These are phyloP conservation scores for Trypanosoma caninum DNA, from an alignment of 208 protist species.

Conservation along the genomic window DNA sequence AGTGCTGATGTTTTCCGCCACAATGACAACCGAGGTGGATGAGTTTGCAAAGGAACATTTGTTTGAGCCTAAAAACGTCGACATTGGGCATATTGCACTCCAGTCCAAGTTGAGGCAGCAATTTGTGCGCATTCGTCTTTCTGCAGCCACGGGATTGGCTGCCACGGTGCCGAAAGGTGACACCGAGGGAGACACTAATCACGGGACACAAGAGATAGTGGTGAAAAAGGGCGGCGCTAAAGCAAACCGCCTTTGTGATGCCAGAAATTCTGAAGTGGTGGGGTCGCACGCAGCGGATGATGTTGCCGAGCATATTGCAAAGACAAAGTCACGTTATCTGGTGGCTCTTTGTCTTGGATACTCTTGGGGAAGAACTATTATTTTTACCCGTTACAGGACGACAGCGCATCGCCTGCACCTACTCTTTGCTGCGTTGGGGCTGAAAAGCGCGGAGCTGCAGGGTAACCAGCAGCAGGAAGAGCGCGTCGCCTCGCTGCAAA, in stretches of 20 bases:
- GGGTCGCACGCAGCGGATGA: constrained; percentile 3
- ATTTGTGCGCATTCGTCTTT: constrained; percentile 73
- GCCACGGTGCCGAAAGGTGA: background rate
- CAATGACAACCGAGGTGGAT: constrained; percentile 89
- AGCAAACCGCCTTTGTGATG: constrained; percentile 45
- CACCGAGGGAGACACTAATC: background rate
- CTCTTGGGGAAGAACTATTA: constrained; percentile 72
- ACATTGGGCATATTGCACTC: constrained; percentile 88
- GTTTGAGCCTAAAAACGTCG: constrained; percentile 81
- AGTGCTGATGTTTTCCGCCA: constrained; percentile 87
- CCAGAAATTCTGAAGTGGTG: constrained; percentile 15
- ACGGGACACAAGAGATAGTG: too few relatives aligned
- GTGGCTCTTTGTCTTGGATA: constrained; percentile 79
- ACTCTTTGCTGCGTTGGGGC: constrained; percentile 69
- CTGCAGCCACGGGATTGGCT: background rate
- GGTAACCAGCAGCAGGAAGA: constrained; percentile 86
- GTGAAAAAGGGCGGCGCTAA: constrained; percentile 67
- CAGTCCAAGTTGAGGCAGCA: constrained; percentile 86
- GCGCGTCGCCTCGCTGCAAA: constrained; percentile 67
- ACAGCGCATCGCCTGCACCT: constrained; percentile 79
- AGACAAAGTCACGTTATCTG: constrained; percentile 78
- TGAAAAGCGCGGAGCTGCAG: constrained; percentile 77
- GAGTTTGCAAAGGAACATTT: constrained; percentile 83
- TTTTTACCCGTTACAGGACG: constrained; percentile 87
- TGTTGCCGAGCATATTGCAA: constrained; percentile 51